These are phyloP conservation scores for Apophysomyces elegans DNA, from an alignment of 371 early-diverging fungal species.

Conservation along the genomic window DNA sequence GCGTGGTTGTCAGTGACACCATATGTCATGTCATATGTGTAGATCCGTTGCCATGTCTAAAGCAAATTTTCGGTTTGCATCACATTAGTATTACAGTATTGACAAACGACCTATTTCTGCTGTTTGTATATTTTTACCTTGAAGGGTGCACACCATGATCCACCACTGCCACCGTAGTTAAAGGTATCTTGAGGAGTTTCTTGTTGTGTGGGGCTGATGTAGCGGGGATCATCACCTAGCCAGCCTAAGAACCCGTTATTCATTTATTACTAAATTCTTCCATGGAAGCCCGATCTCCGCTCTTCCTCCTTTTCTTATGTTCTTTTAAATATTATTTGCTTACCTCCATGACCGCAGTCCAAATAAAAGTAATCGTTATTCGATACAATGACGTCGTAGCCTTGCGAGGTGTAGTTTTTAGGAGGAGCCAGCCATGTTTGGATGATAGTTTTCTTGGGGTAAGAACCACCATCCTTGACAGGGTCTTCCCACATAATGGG, in stretches of 20 bases:
- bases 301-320: background rate
- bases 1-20: constrained; percentile 56
- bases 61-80: background rate
- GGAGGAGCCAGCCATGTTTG: constrained; percentile 63
- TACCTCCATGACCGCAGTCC: constrained; percentile 73
- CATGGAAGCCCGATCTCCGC: too few species aligned
- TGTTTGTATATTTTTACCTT: constrained; percentile 19
- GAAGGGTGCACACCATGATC: constrained; percentile 72
- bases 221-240: constrained; percentile 46
- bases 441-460: constrained; percentile 51
- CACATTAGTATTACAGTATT: background rate
- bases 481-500: constrained; percentile 56
- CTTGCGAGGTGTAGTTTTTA: constrained; percentile 46
- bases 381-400: constrained; percentile 63
- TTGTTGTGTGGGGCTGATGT: constrained; percentile 42
- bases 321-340: constrained; percentile 3
- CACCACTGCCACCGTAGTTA: constrained; percentile 58
- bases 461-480: constrained; percentile 27
- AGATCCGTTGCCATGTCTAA: constrained; percentile 82
- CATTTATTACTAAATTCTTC: too few species aligned
- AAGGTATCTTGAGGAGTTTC: constrained; percentile 32
- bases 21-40: constrained; percentile 68
- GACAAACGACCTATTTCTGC: background rate
- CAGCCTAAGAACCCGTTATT: constrained; percentile 28
- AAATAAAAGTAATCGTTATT: constrained; percentile 69